A percentile compares a stretch with the other conserved stretches of the same genome.
Conservation (phyloP, 139 green algal species). For the Deuterostichococcus epilithicus region DNA sequence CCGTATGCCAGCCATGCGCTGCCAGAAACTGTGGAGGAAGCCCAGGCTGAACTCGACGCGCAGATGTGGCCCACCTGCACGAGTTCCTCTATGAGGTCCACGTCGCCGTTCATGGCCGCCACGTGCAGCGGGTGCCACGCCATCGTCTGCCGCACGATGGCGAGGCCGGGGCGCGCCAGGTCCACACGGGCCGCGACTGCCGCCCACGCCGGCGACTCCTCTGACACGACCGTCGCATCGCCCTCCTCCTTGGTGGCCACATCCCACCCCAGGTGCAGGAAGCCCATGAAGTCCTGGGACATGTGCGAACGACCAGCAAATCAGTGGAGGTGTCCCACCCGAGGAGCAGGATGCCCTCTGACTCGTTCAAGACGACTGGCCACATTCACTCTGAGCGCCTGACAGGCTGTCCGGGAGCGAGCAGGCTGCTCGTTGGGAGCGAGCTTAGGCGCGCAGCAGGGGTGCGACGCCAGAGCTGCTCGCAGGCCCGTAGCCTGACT, state of each 20-base stretch:
- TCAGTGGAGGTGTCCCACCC: not conserved
- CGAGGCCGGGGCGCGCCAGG: conserved; percentile 30
- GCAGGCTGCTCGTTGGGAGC: too few relatives aligned
- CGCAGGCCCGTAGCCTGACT: too few relatives aligned
- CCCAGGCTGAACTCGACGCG: too few relatives aligned
- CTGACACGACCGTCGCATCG: conserved; percentile 10
- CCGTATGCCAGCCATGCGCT: too few relatives aligned
- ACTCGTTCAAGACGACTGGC: too few relatives aligned
- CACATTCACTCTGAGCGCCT: too few relatives aligned
- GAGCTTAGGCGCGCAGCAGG: too few relatives aligned
- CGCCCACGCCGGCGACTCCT: conserved; percentile 27
- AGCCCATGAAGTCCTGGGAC: conserved; percentile 57
- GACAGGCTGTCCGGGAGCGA: too few relatives aligned
- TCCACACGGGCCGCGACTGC: conserved; percentile 19
- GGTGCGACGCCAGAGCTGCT: too few relatives aligned
- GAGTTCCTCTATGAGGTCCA: conserved; percentile 17
- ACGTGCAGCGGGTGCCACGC: conserved; percentile 52
- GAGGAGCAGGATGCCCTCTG: too few relatives aligned
- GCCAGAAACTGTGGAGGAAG: too few relatives aligned
- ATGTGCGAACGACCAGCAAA: not conserved
- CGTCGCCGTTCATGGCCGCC: conserved; percentile 45
- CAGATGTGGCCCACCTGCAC: not conserved
- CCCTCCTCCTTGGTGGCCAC: conserved; percentile 36
- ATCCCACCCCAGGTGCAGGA: conserved; percentile 62
- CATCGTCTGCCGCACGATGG: conserved; percentile 45